Evolutionary conservation across 1,139 yeast species (phyloP).

Genomic region (Suhomyces kunorum): DNA sequence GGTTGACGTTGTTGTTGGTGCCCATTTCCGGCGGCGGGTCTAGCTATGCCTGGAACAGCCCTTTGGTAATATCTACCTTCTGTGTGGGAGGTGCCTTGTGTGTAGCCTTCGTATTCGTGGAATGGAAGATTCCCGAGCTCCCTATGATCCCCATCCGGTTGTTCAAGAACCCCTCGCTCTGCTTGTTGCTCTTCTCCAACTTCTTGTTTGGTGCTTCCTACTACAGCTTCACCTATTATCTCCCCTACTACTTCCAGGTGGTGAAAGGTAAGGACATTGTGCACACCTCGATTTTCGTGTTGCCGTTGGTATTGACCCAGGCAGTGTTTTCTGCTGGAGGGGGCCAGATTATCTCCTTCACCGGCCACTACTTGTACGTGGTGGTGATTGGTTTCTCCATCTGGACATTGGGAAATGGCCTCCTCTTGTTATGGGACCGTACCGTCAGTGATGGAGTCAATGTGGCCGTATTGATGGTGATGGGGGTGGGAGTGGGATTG

Average conservation of each 20-base stretch:
- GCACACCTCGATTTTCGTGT: conserved; percentile 39
- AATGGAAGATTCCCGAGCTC: conserved; percentile 49
- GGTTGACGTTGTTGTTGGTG: conserved; percentile 45
- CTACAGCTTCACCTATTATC: conserved; percentile 45
- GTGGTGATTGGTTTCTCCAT: conserved; percentile 43
- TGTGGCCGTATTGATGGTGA: conserved; percentile 37
- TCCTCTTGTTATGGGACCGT: conserved; percentile 38
- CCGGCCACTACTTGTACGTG: conserved; percentile 46
- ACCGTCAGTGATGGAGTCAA: conserved; percentile 33
- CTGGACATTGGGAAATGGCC: conserved; percentile 46
- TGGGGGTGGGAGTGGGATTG: conserved; percentile 54
- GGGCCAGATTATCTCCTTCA: conserved; percentile 45
- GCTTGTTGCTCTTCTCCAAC: conserved; percentile 44
- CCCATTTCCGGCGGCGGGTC: conserved; percentile 58
- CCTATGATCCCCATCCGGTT: conserved; percentile 59
- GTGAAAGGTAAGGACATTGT: conserved; percentile 44
- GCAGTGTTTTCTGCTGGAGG: conserved; percentile 40
- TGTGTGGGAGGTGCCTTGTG: conserved; percentile 47
- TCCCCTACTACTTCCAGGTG: conserved; percentile 54
- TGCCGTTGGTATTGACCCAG: conserved; percentile 48
- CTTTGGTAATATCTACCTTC: conserved; percentile 49
- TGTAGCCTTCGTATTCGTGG: conserved; percentile 45
- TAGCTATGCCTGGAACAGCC: conserved; percentile 51
- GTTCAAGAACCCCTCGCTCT: conserved; percentile 41
- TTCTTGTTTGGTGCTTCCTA: conserved; percentile 53